These are phyloP conservation scores for Yarrowia sp. DNA, from an alignment of 805 yeast genomes.

Conservation along the genomic window DNA sequence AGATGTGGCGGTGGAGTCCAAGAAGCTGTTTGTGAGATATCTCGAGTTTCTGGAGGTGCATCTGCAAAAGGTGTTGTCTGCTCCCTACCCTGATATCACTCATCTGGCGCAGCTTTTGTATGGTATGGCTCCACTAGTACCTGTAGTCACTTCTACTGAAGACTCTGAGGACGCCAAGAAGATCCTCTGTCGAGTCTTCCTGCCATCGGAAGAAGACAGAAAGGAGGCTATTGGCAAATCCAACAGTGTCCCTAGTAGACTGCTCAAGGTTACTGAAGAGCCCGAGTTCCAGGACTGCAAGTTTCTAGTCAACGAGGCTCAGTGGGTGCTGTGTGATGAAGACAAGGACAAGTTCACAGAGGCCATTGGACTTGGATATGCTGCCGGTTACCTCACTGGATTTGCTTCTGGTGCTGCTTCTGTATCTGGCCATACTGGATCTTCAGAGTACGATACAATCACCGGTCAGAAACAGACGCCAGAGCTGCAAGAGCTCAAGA, in stretches of 20 bases:
- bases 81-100: background rate
- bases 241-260: conserved; percentile 30
- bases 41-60: background rate
- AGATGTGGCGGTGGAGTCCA: background rate
- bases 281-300: conserved; percentile 30
- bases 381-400: conserved; percentile 34
- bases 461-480: conserved; percentile 9
- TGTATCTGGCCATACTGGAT: background rate
- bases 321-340: conserved; percentile 33
- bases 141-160: background rate
- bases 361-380: conserved; percentile 37
- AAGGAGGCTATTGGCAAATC: conserved; percentile 32
- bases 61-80: background rate
- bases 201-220: conserved; percentile 32
- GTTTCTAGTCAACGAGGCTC: conserved; percentile 31
- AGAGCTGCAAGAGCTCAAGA: conserved; percentile 16
- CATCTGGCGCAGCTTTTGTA: background rate
- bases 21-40: background rate
- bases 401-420: conserved; percentile 29
- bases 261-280: conserved; percentile 32
- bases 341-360: conserved; percentile 32
- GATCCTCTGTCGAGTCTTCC: background rate
- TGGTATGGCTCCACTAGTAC: conserved; percentile 2
- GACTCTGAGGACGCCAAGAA: background rate
- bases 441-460: too few relatives aligned